A percentile compares a stretch with the other conserved stretches of the same genome.
Conservation (phyloP, 148 eudicot species). For the Vaccinium corymbosum region DNA sequence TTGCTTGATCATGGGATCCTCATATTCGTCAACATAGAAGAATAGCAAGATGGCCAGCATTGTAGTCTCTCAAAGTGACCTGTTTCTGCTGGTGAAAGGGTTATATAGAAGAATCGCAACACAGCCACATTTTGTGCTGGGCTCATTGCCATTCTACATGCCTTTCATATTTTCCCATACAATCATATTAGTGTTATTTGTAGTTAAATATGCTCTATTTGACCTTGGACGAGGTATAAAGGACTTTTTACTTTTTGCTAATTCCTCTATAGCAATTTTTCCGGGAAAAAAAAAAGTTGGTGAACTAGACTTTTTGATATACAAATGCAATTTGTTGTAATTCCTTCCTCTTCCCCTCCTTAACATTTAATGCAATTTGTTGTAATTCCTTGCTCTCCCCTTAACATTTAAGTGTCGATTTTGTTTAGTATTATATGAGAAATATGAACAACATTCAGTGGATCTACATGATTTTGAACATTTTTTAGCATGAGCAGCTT, state of each 20-base stretch:
- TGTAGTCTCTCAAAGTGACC: not conserved
- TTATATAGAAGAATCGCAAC: not conserved
- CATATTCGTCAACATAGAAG: not conserved
- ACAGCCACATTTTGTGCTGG: not conserved
- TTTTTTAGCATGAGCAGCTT: not conserved
- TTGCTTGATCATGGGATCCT: not conserved
- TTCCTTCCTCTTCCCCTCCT: not conserved
- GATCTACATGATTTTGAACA: not conserved
- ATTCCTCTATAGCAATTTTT: not conserved
- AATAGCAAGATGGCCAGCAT: not conserved
- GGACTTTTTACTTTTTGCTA: not conserved
- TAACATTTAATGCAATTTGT: not conserved
- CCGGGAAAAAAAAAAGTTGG: too few species aligned
- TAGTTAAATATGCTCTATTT: not conserved
- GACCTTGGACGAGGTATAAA: not conserved
- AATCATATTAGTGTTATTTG: not conserved
- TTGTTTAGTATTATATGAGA: not conserved
- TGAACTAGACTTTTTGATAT: not conserved
- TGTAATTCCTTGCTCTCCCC: not conserved
- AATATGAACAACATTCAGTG: not conserved
- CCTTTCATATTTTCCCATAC: not conserved
- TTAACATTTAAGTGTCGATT: not conserved
- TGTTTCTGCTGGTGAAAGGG: conserved; percentile 8
- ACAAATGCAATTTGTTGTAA: not conserved
- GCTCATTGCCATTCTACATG: not conserved